Percentiles rank a stretch among this genome's conserved stretches.
phyloP scores from a whole-genome alignment of 345 rosid species.

The Camelina sativa region DNA sequence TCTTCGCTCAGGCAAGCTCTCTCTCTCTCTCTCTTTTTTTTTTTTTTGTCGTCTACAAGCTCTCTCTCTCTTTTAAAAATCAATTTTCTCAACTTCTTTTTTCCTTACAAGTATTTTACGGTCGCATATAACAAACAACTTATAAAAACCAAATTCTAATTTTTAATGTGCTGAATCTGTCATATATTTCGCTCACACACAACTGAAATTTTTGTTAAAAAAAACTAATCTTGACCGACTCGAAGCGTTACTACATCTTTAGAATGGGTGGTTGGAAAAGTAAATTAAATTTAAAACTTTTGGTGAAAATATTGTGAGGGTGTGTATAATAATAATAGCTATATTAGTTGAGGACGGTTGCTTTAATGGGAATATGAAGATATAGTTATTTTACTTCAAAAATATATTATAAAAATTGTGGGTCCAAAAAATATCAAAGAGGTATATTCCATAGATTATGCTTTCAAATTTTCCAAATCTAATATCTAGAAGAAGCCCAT shows the following conservation, averaged over 20 bases:
- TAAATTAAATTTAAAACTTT: not conserved
- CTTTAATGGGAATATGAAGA: conserved; percentile 26
- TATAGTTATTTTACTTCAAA: not conserved
- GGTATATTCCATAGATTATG: conserved; percentile 40
- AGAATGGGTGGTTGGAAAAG: conserved; percentile 40
- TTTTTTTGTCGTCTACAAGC: no score
- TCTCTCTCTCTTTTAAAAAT: not conserved
- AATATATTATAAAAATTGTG: not conserved
- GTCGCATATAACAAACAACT: not conserved
- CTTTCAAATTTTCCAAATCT: conserved; percentile 15
- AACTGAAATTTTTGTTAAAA: not conserved
- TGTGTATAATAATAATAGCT: conserved; percentile 21
- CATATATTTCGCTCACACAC: not conserved
- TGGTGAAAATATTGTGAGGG: conserved; percentile 7
- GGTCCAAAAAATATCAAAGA: conserved; percentile 15
- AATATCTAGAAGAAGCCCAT: conserved; percentile 27
- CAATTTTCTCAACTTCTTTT: not conserved
- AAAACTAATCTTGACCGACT: conserved; percentile 38
- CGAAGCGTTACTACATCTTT: conserved; percentile 5
- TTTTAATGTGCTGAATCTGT: not conserved
- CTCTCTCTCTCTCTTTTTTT: conserved; percentile 13
- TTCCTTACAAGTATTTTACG: conserved; percentile 11
- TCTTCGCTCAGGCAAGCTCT: conserved; percentile 50
- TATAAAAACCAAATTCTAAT: not conserved
- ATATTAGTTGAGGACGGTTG: conserved; percentile 37